phyloP scores from a whole-genome alignment of 768 basidiomycete genomes.

The Neoboletus subvelutipes region DNA sequence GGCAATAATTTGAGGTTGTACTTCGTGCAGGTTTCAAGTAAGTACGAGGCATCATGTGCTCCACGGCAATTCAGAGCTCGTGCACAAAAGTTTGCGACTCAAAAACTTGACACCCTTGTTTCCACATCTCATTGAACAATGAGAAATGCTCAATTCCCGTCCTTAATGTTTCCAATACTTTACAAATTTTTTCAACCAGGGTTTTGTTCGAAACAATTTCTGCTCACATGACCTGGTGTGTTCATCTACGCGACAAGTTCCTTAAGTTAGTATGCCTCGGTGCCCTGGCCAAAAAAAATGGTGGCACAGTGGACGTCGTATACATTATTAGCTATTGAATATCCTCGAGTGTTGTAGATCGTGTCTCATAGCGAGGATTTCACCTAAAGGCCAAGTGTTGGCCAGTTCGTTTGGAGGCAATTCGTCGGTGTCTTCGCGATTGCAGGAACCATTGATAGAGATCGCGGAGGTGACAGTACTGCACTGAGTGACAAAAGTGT shows the following conservation, averaged over 20 bases:
- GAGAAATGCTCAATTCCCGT: background rate
- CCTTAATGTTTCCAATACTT: too few species aligned
- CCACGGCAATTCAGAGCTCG: background rate
- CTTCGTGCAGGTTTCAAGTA: background rate
- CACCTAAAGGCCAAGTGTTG: constrained; percentile 95
- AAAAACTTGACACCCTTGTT: background rate
- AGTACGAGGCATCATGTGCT: background rate
- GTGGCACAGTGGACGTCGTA: background rate
- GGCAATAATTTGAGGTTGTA: background rate
- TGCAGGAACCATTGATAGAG: constrained; percentile 16
- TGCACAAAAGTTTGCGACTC: background rate
- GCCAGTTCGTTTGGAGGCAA: constrained; percentile 59
- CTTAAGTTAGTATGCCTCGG: background rate
- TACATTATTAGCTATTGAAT: constrained; percentile 67
- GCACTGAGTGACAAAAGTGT: constrained; percentile 47
- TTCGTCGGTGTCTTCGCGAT: constrained; percentile 12
- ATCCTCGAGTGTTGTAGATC: constrained; percentile 95
- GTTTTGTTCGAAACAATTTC: too few species aligned
- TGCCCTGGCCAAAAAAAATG: background rate
- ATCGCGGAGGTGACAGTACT: constrained; percentile 50
- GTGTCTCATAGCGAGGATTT: constrained; percentile 86
- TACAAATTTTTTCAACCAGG: too few species aligned
- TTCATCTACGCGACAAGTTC: background rate
- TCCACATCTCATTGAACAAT: background rate
- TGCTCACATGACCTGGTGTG: background rate